Conservation (phyloP, 2,329 filamentous ascomycete species). For the Trichoderma aggressivum region DNA sequence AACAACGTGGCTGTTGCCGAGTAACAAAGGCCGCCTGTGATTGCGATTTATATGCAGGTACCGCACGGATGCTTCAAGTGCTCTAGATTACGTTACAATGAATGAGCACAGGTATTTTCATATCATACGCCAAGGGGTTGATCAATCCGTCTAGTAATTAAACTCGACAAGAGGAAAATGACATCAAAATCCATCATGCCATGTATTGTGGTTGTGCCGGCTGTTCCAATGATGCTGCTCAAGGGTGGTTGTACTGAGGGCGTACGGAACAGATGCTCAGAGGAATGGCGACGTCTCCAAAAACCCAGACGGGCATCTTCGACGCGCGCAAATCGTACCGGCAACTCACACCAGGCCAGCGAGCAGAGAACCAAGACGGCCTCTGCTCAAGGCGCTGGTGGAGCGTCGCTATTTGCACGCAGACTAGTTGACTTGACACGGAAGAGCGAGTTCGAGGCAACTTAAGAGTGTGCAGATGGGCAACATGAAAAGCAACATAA, state of each 20-base stretch:
- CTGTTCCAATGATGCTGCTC: constrained; percentile 27
- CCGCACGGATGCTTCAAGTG: neutral
- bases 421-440: constrained; percentile 94
- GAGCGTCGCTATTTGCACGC: constrained; percentile 76
- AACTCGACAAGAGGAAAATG: neutral
- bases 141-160: neutral
- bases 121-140: neutral
- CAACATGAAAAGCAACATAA: neutral
- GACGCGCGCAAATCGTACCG: constrained; percentile 25
- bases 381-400: constrained; percentile 39
- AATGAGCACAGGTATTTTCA: neutral
- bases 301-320: constrained; percentile 28
- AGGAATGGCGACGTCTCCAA: constrained; percentile 22
- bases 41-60: neutral
- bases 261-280: constrained; percentile 37
- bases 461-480: constrained; percentile 84
- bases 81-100: neutral
- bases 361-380: constrained; percentile 50
- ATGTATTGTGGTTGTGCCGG: constrained; percentile 29
- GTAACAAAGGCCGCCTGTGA: neutral
- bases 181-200: neutral
- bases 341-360: constrained; percentile 31
- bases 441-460: constrained; percentile 74
- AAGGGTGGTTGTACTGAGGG: constrained; percentile 27
- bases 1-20: neutral